These are phyloP conservation scores for Coniella lustricola DNA, from an alignment of 2,329 filamentous ascomycete genomes.

Conservation along the genomic window DNA sequence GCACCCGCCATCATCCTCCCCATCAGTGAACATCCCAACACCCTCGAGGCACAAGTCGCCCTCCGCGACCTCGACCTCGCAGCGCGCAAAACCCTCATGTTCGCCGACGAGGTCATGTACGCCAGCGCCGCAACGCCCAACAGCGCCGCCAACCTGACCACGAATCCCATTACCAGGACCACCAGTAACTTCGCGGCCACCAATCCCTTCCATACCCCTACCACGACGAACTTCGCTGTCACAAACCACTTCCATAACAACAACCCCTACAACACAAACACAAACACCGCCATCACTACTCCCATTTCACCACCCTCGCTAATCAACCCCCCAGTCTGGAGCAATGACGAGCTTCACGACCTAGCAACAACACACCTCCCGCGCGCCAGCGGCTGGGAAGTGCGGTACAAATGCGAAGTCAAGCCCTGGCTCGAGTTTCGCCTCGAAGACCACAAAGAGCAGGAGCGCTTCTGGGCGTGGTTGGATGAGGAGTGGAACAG, in stretches of 20 bases:
- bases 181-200: no score
- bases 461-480: not conserved
- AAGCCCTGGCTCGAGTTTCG: not conserved
- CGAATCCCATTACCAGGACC: no score
- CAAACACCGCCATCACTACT: no score
- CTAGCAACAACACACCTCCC: not conserved
- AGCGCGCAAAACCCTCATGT: not conserved
- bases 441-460: not conserved
- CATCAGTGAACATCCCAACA: not conserved
- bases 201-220: no score
- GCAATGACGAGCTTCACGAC: not conserved
- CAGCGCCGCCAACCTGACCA: no score
- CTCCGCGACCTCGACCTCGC: not conserved
- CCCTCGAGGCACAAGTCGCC: not conserved
- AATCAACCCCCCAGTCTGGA: not conserved
- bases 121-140: no score
- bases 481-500: not conserved
- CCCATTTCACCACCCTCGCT: no score
- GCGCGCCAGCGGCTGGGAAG: not conserved
- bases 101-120: not conserved
- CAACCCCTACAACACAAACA: no score
- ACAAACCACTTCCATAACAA: no score
- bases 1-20: not conserved
- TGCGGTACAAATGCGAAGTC: not conserved
- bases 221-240: no score